Evolutionary conservation across 2,329 filamentous ascomycete genomes (phyloP).

Genomic region (Colletotrichum acutatum): DNA sequence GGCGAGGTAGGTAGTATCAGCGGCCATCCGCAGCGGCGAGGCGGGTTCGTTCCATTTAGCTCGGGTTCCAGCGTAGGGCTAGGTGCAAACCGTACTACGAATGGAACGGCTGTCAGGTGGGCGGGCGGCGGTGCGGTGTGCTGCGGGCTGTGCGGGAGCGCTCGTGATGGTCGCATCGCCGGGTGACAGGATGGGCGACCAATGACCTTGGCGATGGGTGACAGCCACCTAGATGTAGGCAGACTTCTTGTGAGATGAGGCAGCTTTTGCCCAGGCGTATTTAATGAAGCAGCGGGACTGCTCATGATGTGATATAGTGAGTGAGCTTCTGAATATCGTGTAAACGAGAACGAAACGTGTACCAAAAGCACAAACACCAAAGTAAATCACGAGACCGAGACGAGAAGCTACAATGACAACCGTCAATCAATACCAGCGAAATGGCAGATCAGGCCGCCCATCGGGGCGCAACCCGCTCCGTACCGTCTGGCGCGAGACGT

Average conservation of each 20-base stretch:
- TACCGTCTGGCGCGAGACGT: constrained; percentile 46
- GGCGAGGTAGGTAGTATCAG: not conserved
- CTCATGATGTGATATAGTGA: not conserved
- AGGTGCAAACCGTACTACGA: too few relatives aligned
- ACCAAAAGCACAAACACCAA: not conserved
- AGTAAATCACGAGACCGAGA: not conserved
- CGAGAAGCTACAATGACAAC: constrained; percentile 57
- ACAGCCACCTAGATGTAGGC: not conserved
- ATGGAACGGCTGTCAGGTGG: constrained; percentile 17
- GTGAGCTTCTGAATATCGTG: not conserved
- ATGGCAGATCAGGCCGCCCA: constrained; percentile 61
- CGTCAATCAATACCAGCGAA: constrained; percentile 70
- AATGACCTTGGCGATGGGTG: not conserved
- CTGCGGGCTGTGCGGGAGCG: not conserved
- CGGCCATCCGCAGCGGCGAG: not conserved
- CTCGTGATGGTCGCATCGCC: constrained; percentile 6
- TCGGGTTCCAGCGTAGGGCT: not conserved
- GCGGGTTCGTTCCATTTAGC: not conserved
- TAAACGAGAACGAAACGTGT: not conserved
- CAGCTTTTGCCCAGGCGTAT: not conserved
- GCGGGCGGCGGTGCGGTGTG: not conserved
- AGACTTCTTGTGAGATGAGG: not conserved
- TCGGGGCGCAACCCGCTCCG: constrained; percentile 48
- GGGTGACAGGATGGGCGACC: not conserved
- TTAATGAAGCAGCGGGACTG: not conserved